Conservation (phyloP, 805 yeast genomes). For the Candida parachauliodes region DNA sequence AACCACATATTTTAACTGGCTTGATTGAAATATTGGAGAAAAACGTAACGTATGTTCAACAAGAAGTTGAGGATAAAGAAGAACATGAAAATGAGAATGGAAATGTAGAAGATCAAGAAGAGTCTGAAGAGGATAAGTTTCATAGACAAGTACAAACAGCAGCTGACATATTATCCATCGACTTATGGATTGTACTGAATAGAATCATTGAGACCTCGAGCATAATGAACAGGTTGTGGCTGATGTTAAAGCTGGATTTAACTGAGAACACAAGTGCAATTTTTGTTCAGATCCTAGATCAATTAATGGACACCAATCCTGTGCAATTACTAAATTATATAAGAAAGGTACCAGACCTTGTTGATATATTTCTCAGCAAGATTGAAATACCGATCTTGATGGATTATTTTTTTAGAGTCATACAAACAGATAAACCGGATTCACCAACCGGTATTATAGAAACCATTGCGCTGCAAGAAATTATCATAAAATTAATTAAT, state of each 20-base stretch:
- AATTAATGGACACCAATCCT: conserved; percentile 63
- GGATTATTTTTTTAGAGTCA: conserved; percentile 86
- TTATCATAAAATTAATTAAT: conserved; percentile 70
- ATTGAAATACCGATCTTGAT: conserved; percentile 91
- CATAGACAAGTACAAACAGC: conserved; percentile 37
- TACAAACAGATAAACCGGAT: conserved; percentile 90
- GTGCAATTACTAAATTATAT: conserved; percentile 69
- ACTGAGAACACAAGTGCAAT: conserved; percentile 35
- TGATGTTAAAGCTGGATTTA: conserved; percentile 29
- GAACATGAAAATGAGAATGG: conserved; percentile 9
- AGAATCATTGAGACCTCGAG: conserved; percentile 40
- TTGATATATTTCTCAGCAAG: conserved; percentile 76
- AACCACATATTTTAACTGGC: conserved; percentile 67
- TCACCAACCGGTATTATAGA: conserved; percentile 84
- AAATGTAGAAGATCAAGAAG: conserved; percentile 16
- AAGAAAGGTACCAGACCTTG: conserved; percentile 63
- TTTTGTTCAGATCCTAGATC: conserved; percentile 69
- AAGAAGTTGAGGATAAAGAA: conserved; percentile 18
- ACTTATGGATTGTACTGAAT: conserved; percentile 41
- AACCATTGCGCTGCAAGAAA: conserved; percentile 62
- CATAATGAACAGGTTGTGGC: conserved; percentile 41
- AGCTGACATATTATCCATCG: conserved; percentile 38
- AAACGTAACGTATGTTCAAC: conserved; percentile 43
- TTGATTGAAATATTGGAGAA: conserved; percentile 64
- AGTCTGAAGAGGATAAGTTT: conserved; percentile 28